Conservation (phyloP, 352 stramenopile genomes). For the Phytophthora citricola region DNA sequence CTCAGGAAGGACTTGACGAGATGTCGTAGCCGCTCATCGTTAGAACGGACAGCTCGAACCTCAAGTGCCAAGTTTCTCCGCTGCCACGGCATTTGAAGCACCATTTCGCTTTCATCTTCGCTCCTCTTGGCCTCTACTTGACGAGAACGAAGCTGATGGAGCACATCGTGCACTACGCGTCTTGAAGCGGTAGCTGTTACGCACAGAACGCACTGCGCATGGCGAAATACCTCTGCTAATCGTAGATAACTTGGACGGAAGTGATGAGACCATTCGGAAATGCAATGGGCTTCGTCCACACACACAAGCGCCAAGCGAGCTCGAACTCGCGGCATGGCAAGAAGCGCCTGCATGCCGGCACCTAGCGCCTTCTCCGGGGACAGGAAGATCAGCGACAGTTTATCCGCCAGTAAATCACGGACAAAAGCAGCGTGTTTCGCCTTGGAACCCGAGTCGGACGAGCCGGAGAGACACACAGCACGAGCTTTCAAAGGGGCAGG, state of each 20-base stretch:
- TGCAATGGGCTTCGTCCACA: constrained; percentile 95
- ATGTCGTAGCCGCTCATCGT: constrained; percentile 63
- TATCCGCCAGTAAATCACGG: constrained; percentile 62
- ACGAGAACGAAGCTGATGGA: constrained; percentile 55
- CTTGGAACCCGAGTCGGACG: constrained; percentile 46
- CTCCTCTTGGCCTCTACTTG: background rate
- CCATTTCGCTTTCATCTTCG: constrained; percentile 47
- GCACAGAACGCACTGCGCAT: constrained; percentile 84
- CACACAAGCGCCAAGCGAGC: constrained; percentile 84
- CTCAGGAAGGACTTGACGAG: constrained; percentile 34
- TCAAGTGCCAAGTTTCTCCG: constrained; percentile 67
- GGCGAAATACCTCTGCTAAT: constrained; percentile 57
- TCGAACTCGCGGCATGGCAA: constrained; percentile 49
- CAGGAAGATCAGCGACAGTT: constrained; percentile 89
- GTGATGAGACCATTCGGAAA: constrained; percentile 96
- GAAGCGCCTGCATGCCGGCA: constrained; percentile 77
- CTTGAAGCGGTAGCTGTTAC: constrained; percentile 93
- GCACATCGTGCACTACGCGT: constrained; percentile 77
- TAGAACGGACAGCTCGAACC: constrained; percentile 58
- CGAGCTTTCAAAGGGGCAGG: constrained; percentile 64
- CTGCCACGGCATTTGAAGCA: constrained; percentile 82
- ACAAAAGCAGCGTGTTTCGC: constrained; percentile 72
- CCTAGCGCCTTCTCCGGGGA: constrained; percentile 91
- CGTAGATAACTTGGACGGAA: constrained; percentile 91
- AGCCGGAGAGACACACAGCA: constrained; percentile 63